Base-by-base conservation (phyloP, 768 basidiomycete species). In the Rhizopogon vulgaris region DNA sequence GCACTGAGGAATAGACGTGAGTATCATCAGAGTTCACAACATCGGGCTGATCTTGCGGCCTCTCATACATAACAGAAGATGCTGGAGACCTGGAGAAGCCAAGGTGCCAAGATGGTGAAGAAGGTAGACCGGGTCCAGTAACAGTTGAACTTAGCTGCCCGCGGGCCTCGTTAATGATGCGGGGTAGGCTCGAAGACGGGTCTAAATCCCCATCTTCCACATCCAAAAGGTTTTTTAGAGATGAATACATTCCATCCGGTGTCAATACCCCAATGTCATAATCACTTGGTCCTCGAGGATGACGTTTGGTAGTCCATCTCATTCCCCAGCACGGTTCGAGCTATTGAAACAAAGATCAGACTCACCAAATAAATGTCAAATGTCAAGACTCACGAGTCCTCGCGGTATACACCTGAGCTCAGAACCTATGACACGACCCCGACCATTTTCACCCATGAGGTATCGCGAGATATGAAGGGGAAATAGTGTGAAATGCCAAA, bases 271-370 rank as follows among this genome's bases (percentile, higher is more conserved):
- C 45, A 15, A 46, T 6, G 32, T 46, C 45, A 22, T 34, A 46
- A 34, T 56, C 41, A 34, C 65, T 67, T 28, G 65, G 63, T 14
- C 65, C 61, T 34, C 47, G 55, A 45, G 65, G 59, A 50, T 38
- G 38, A 55, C 54, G 58, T 50, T 61, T 54, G 14, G 55, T 49
- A 28, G 59, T 49, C 65, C 65, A 67, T 30, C 65, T 61, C 49
- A 65, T 63, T 52, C 67, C 67, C 67, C 67, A 69, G 51, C 67
- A 52, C 14, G 65, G 61, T 34, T 46, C 9, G 30, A 69, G 54
- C 65, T 67, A 11, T 34, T 59, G 47, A 41, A 11, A 42, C 1
- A 12, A 49, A 41, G 14, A 24, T 56, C 30, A 54, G 48, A 27
- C 15, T 34, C 15, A 0, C 17, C 3, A 28, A 15, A 9, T 41